phyloP scores from a whole-genome alignment of 257 asterid species.

The Nicotiana tabacum region DNA sequence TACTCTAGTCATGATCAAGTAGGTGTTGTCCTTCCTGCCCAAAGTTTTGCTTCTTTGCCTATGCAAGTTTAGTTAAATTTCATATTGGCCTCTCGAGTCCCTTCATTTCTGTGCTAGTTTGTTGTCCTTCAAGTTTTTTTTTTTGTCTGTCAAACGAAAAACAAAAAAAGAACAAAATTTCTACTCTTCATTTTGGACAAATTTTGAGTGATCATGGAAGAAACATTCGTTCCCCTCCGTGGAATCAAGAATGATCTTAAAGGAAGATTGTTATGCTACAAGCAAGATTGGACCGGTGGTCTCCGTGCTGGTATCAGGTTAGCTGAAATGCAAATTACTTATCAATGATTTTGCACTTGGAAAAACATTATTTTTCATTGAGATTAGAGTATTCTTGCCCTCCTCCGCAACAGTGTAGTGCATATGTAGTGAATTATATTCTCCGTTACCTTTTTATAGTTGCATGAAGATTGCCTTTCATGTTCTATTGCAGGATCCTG shows the following conservation, averaged over 20 bases:
- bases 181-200: constrained; percentile 5
- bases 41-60: background rate
- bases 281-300: constrained; percentile 88
- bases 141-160: background rate
- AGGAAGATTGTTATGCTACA: constrained; percentile 80
- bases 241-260: constrained; percentile 88
- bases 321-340: constrained; percentile 17
- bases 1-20: constrained; percentile 4
- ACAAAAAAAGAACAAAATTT: background rate
- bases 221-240: constrained; percentile 83
- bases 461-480: background rate
- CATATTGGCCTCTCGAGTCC: constrained; percentile 16
- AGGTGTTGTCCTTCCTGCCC: constrained; percentile 16
- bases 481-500: constrained; percentile 53
- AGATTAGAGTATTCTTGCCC: background rate
- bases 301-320: constrained; percentile 84
- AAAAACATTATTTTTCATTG: background rate
- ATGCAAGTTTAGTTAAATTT: constrained; percentile 11
- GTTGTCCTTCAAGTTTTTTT: background rate
- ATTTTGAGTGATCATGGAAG: constrained; percentile 54
- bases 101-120: background rate
- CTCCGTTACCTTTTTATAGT: background rate
- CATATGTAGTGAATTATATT: background rate
- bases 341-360: background rate
- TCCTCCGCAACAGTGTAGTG: background rate